Base-by-base conservation (phyloP, 768 basidiomycete species). In the Termitomyces sp. region DNA sequence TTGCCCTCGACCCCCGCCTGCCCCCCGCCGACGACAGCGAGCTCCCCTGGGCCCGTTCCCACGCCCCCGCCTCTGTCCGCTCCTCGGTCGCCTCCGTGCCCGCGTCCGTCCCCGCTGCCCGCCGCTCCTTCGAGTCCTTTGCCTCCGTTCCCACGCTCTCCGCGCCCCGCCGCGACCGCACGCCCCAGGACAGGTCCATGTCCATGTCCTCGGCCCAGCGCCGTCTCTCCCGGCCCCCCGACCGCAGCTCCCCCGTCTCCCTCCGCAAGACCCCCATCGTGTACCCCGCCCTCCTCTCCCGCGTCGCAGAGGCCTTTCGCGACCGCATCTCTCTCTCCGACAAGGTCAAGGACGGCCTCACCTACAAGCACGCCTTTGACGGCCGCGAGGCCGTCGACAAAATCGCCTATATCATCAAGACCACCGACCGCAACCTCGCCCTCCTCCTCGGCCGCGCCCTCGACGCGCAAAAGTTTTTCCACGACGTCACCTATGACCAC, bases 401-500 rank as follows among this genome's bases (percentile, higher is more conserved):
- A 74, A 92, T 99, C 62, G 89, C 94, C 14, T 94, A 97, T 68
- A 96, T 99, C 68, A 97, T 98, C 81, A 95, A 95, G 74, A 98
- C 97, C 3, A 93, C 94, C 6, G 97, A 99, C 73, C 83, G 97
- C 14, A 98, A 97, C 71, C 81, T 99, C 28, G 97, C 97, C 11
- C 75, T 98, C 46, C 79, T 99, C 2, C 81, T 98, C n/a, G 97
- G 97, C 5, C 83, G 97, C 43, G 94, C 97, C 3, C 77, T 99
- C 54, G 97, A 98, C 67, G 90, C 95, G 9, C 97, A 98, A 71
- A 98, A 98, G 74, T 98, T 94, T 74, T 98, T 99, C 69, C 97
- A 99, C 67, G 97, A 98, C 67, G 97, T 99, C 63, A 98, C 97
- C 9, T 99, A 98, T 68, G 96, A 98, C 67, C 97, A 99, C 70